These are phyloP conservation scores for Diaporthe batatas DNA, from an alignment of 2,329 filamentous ascomycete genomes.

Conservation along the genomic window DNA sequence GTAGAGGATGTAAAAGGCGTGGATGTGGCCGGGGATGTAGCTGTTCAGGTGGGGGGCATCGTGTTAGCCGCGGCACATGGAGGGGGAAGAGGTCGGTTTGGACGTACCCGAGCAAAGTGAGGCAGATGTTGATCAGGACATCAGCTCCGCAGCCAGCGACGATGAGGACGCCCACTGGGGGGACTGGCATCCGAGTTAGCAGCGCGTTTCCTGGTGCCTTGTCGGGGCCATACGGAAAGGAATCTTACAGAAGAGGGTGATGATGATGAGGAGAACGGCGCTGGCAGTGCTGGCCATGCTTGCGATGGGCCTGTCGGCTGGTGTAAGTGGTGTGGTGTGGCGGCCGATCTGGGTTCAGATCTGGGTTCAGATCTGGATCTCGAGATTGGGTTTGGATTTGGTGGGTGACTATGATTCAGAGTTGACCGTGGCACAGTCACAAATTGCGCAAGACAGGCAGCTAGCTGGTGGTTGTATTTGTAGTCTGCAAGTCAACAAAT, in stretches of 20 bases:
- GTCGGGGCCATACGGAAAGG: neutral
- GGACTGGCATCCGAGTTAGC: slow-evolving; percentile 61
- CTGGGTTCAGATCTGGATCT: neutral
- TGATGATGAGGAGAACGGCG: slow-evolving; percentile 38
- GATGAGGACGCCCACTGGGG: slow-evolving; percentile 73
- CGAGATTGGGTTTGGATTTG: slow-evolving; percentile 4
- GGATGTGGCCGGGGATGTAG: slow-evolving; percentile 83
- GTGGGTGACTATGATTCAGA: neutral
- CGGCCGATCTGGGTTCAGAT: neutral
- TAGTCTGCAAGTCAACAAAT: neutral
- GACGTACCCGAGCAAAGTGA: slow-evolving; percentile 72
- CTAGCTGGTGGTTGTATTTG: neutral
- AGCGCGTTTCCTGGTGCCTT: neutral
- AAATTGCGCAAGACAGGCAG: neutral
- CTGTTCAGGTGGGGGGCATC: slow-evolving; percentile 50
- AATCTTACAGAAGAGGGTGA: slow-evolving; percentile 39
- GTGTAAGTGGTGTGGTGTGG: neutral
- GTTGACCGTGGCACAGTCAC: neutral
- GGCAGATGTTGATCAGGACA: slow-evolving; percentile 74
- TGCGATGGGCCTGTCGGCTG: neutral
- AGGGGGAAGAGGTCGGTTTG: neutral
- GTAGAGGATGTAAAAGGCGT: slow-evolving; percentile 86
- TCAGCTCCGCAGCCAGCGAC: slow-evolving; percentile 76
- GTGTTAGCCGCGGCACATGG: neutral
- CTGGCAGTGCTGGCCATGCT: slow-evolving; percentile 39